phyloP scores from a whole-genome alignment of 1,284 basidiomycete species.

The Ceratobasidium sp. region DNA sequence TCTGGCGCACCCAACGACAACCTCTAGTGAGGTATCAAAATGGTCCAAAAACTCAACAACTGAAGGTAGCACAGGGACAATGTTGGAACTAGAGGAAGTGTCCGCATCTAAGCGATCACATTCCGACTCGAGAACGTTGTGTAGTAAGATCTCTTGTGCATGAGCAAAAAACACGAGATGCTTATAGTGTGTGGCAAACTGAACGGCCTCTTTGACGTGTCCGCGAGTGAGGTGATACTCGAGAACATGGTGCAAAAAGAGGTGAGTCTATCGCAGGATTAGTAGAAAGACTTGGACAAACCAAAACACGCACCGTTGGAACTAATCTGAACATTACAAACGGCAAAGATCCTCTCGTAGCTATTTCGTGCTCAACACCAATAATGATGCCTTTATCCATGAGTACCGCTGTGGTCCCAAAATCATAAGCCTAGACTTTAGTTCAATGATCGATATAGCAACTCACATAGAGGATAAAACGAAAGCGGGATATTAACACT shows the following conservation, averaged over 20 bases:
- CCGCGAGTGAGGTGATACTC: slow-evolving; percentile 80
- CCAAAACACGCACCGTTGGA: slow-evolving; percentile 74
- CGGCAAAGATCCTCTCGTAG: slow-evolving; percentile 78
- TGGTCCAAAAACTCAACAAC: slow-evolving; percentile 94
- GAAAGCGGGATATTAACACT: slow-evolving; percentile 91
- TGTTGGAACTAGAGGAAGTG: slow-evolving; percentile 44
- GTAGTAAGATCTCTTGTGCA: slow-evolving; percentile 91
- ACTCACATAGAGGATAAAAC: slow-evolving; percentile 95
- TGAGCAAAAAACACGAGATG: slow-evolving; percentile 93
- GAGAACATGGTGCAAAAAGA: slow-evolving; percentile 94
- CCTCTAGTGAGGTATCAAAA: slow-evolving; percentile 89
- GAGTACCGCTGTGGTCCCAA: slow-evolving; percentile 74
- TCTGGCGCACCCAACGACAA: slow-evolving; percentile 94
- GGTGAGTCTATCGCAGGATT: slow-evolving; percentile 71
- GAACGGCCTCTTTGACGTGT: slow-evolving; percentile 82
- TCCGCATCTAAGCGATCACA: slow-evolving; percentile 55
- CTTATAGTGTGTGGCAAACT: slow-evolving; percentile 88
- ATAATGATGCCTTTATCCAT: slow-evolving; percentile 99
- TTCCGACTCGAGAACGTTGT: slow-evolving; percentile 95
- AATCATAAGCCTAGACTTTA: slow-evolving; percentile 33
- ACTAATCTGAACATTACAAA: slow-evolving; percentile 93
- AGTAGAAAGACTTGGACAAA: neutral
- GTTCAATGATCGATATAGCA: neutral
- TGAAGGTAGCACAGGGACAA: slow-evolving; percentile 66
- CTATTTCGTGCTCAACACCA: slow-evolving; percentile 90